A percentile compares a stretch with the other conserved stretches of the same genome.
These are phyloP conservation scores for Botrytis aclada DNA, from an alignment of 2,329 filamentous ascomycete genomes.

Conservation along the genomic window DNA sequence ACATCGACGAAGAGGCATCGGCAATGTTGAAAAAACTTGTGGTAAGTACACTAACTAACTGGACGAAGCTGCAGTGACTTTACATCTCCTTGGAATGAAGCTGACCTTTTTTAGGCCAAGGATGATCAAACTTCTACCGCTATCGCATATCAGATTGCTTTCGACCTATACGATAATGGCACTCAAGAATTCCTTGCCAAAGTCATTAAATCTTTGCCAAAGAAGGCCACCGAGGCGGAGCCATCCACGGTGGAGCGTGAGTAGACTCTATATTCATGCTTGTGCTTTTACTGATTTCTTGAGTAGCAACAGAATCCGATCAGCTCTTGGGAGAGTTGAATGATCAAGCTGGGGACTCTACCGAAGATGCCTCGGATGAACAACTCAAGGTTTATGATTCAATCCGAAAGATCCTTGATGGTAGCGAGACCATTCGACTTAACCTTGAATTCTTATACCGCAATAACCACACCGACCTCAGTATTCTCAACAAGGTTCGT, in stretches of 20 bases:
- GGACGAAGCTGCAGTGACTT: slow-evolving; percentile 1
- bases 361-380: slow-evolving; percentile 45
- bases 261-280: neutral
- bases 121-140: slow-evolving; percentile 76
- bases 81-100: neutral
- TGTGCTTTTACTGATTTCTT: neutral
- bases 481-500: slow-evolving; percentile 91
- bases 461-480: slow-evolving; percentile 89
- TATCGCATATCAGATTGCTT: slow-evolving; percentile 94
- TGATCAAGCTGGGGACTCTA: slow-evolving; percentile 39
- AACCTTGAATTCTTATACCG: slow-evolving; percentile 96
- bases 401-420: slow-evolving; percentile 70
- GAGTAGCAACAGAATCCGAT: slow-evolving; percentile 44
- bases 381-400: slow-evolving; percentile 58
- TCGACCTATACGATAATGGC: slow-evolving; percentile 97
- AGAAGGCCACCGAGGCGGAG: slow-evolving; percentile 43
- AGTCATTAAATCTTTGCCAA: slow-evolving; percentile 76
- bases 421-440: slow-evolving; percentile 88
- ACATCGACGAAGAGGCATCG: slow-evolving; percentile 87
- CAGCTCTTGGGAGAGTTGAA: slow-evolving; percentile 54
- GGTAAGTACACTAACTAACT: slow-evolving; percentile 30
- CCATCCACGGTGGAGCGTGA: slow-evolving; percentile 43
- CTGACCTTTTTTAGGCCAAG: slow-evolving; percentile 45
- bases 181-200: slow-evolving; percentile 95
- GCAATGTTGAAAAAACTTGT: slow-evolving; percentile 81